These are phyloP conservation scores for Fusarium zealandicum DNA, from an alignment of 2,329 filamentous ascomycete genomes.

Conservation along the genomic window DNA sequence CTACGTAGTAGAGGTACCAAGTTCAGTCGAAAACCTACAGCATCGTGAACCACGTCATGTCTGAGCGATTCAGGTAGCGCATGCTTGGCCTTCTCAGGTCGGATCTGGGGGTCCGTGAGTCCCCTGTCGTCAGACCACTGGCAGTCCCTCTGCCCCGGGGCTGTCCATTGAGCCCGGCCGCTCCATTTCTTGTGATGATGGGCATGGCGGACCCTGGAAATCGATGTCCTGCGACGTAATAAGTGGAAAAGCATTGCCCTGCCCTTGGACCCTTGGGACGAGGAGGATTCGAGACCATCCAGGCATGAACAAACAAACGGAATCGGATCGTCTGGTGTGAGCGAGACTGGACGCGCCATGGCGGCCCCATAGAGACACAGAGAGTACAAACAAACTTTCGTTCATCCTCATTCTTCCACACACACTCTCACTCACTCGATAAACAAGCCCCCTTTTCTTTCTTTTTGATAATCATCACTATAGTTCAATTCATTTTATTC, in stretches of 20 bases:
- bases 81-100: background rate
- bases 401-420: slow-evolving; percentile 18
- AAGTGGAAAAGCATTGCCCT: slow-evolving; percentile 7
- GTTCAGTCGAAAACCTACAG: slow-evolving; percentile 17
- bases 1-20: slow-evolving; percentile 5
- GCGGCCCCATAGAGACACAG: slow-evolving; percentile 3
- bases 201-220: slow-evolving; percentile 9
- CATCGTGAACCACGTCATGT: slow-evolving; percentile 26
- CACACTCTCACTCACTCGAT: slow-evolving; percentile 17
- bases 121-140: slow-evolving; percentile 13
- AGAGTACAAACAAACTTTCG: slow-evolving; percentile 27
- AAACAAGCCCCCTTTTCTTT: slow-evolving; percentile 20
- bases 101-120: slow-evolving; percentile 32
- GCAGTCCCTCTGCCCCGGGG: slow-evolving; percentile 2
- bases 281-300: slow-evolving; percentile 21
- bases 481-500: no score
- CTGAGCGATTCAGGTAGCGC: slow-evolving; percentile 17
- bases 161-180: slow-evolving; percentile 29
- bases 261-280: background rate
- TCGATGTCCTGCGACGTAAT: slow-evolving; percentile 15
- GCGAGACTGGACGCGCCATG: slow-evolving; percentile 28
- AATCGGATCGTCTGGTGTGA: slow-evolving; percentile 30
- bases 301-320: slow-evolving; percentile 14
- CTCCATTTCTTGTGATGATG: slow-evolving; percentile 26
- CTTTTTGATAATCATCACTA: background rate